phyloP scores from a whole-genome alignment of 495 filamentous ascomycete genomes.

The Acidiella bohemica region DNA sequence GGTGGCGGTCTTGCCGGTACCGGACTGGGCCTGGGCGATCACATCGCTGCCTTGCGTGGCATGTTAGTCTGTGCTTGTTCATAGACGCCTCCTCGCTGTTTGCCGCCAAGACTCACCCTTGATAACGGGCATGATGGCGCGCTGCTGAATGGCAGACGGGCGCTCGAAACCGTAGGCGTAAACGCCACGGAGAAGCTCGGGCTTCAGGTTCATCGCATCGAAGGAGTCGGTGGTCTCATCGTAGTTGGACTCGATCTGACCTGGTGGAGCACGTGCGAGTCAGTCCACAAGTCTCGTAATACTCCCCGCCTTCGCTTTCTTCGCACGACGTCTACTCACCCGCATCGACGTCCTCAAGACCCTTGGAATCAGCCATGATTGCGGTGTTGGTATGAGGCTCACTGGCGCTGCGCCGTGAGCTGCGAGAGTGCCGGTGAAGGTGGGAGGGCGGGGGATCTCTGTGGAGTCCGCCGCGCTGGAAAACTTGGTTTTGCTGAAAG shows the following conservation, averaged over 20 bases:
- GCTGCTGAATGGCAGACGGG: slow-evolving; percentile 97
- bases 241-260: slow-evolving; percentile 99
- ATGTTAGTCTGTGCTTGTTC: neutral
- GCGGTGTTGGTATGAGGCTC: slow-evolving; percentile 51
- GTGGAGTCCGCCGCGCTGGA: slow-evolving; percentile 24
- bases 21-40: slow-evolving; percentile 97
- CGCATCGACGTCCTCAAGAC: slow-evolving; percentile 90
- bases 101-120: slow-evolving; percentile 57
- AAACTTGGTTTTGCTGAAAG: slow-evolving; percentile 12
- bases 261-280: slow-evolving; percentile 35
- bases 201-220: slow-evolving; percentile 91
- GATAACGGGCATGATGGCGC: slow-evolving; percentile 98
- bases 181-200: slow-evolving; percentile 94
- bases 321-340: slow-evolving; percentile 38
- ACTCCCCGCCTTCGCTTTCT: neutral
- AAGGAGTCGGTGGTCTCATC: slow-evolving; percentile 99
- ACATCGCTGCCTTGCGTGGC: slow-evolving; percentile 69
- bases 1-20: slow-evolving; percentile 97
- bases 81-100: neutral
- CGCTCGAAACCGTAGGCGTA: slow-evolving; percentile 99
- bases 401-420: slow-evolving; percentile 55
- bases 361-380: slow-evolving; percentile 93
- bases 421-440: slow-evolving; percentile 21
- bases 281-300: neutral
- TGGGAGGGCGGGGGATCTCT: slow-evolving; percentile 25